Base-by-base conservation (phyloP, 1,284 basidiomycete species). In the Sporisorium scitamineum region DNA sequence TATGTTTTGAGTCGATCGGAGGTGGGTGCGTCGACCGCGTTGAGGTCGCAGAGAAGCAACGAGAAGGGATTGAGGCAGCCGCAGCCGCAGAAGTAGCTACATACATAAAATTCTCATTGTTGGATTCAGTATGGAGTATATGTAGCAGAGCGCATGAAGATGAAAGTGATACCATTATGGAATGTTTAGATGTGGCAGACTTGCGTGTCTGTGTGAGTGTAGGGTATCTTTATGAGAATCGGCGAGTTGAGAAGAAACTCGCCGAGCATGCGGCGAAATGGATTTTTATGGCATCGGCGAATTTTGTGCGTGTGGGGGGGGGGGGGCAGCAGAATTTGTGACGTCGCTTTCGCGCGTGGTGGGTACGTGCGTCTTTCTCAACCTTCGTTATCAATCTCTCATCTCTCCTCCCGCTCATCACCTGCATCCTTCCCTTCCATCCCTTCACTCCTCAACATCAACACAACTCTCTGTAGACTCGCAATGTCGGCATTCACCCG, bases 401-500 rank as follows among this genome's bases (percentile, higher is more conserved):
- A 26, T 26, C 42, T 45, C n/a, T 16, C 29, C 10, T 29, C 27
- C 47, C 10, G 0, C 14, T n/a, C 45, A 50, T 29, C 48, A 50
- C 48, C 48, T 5, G 10, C 32, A 26, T 24, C 52, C 34, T 6
- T 29, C 9, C 14, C 8, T 39, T n/a, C 37, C n/a, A n/a, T n/a
- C n/a, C n/a, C n/a, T n/a, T n/a, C n/a, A n/a, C n/a, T n/a, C n/a
- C n/a, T n/a, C n/a, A n/a, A 39, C 16, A 27, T 32, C 31, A 10
- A 8, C 48, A 31, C 27, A 42, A 6, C 22, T 54, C 18, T 34
- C 32, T 55, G 22, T 20, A 44, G 10, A 20, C 42, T 8, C 42
- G 3, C 42, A 1, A 78, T 76, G 78, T 70, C 79, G 4, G 61
- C 55, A 13, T 68, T 82, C 20, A 22, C 65, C 11, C 48, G 80